Evolutionary conservation across 108 stramenopile genomes (phyloP).

Genomic region (Craspedostauros australis): DNA sequence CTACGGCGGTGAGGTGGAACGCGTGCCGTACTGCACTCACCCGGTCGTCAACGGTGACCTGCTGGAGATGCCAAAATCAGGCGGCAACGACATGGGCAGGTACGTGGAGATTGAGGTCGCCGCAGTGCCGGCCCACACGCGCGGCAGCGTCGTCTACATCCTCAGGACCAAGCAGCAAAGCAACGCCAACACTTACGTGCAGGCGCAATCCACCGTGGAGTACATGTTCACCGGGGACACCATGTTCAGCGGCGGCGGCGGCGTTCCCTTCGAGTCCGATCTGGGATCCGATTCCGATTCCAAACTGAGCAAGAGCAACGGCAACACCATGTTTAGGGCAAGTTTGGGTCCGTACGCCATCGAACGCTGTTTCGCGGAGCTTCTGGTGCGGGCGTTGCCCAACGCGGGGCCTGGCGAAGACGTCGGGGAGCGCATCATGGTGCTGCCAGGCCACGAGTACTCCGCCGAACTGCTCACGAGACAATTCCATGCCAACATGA

Average conservation of each 20-base stretch:
- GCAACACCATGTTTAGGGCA: slow-evolving; percentile 36
- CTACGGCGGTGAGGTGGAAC: slow-evolving; percentile 71
- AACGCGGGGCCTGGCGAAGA: neutral
- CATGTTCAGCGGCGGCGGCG: slow-evolving; percentile 72
- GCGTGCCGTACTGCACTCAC: slow-evolving; percentile 60
- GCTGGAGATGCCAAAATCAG: slow-evolving; percentile 45
- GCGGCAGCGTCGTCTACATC: slow-evolving; percentile 73
- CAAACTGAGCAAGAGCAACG: slow-evolving; percentile 32
- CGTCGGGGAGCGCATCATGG: slow-evolving; percentile 24
- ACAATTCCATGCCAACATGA: slow-evolving; percentile 36
- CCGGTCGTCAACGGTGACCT: slow-evolving; percentile 55
- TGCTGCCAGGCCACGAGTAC: slow-evolving; percentile 86
- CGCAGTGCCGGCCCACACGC: slow-evolving; percentile 67
- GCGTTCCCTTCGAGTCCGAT: slow-evolving; percentile 80
- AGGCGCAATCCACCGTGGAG: slow-evolving; percentile 16
- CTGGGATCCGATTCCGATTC: slow-evolving; percentile 39
- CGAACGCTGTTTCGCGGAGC: slow-evolving; percentile 81
- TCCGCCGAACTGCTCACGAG: slow-evolving; percentile 60
- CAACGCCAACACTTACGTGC: no score
- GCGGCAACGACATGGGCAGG: slow-evolving; percentile 60
- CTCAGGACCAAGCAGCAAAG: slow-evolving; percentile 35
- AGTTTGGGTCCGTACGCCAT: slow-evolving; percentile 41
- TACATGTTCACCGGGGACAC: slow-evolving; percentile 82
- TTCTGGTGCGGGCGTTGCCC: slow-evolving; percentile 35
- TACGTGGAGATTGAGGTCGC: slow-evolving; percentile 64